Conservation (phyloP, 1,139 yeast species). For the Spathaspora sp. region DNA sequence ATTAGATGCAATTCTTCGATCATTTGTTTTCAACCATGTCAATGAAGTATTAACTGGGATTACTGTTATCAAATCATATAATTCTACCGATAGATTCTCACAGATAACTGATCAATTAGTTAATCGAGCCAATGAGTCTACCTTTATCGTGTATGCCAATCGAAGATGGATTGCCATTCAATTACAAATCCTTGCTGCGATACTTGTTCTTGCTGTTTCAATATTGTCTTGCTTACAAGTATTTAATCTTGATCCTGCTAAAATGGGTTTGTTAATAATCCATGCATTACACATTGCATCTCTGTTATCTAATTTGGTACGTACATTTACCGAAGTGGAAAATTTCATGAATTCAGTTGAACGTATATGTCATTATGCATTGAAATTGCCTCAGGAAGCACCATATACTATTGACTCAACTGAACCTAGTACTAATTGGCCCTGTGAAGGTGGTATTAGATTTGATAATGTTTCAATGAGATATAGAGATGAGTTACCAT, state of each 20-base stretch:
- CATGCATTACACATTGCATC: constrained; percentile 54
- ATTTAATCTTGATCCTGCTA: constrained; percentile 60
- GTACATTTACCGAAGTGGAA: constrained; percentile 67
- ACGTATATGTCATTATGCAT: constrained; percentile 70
- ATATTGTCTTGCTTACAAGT: constrained; percentile 64
- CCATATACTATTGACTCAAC: constrained; percentile 48
- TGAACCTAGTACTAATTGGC: constrained; percentile 53
- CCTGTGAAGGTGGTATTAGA: constrained; percentile 47
- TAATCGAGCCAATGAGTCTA: constrained; percentile 71
- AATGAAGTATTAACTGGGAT: constrained; percentile 74
- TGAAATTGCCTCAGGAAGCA: constrained; percentile 38
- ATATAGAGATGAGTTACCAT: constrained; percentile 76
- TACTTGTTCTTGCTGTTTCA: constrained; percentile 47
- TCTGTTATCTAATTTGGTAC: constrained; percentile 45
- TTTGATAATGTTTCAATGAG: constrained; percentile 61
- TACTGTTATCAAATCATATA: constrained; percentile 67
- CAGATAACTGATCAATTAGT: constrained; percentile 48
- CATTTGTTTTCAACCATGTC: constrained; percentile 56
- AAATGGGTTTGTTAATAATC: constrained; percentile 70
- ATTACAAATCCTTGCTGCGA: constrained; percentile 53
- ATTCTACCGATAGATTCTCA: constrained; percentile 49
- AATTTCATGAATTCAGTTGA: constrained; percentile 88
- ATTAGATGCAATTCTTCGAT: constrained; percentile 40
- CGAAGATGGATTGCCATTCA: constrained; percentile 80
- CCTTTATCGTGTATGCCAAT: constrained; percentile 60